Conservation (phyloP, 768 basidiomycete genomes). For the Phanerochaete sordida region DNA sequence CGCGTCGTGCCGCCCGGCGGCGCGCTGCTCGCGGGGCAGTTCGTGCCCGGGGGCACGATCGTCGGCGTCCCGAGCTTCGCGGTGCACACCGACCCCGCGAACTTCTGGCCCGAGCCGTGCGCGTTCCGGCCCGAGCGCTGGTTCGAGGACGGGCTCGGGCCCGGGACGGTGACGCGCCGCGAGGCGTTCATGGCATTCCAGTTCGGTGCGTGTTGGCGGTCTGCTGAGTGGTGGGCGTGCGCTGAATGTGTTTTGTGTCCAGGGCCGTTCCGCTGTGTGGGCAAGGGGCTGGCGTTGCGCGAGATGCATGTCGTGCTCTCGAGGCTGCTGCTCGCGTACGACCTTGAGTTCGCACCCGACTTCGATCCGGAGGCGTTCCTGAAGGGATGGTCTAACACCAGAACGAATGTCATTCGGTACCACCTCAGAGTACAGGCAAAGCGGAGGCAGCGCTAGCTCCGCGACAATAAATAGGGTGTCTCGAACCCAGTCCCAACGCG, state of each 20-base stretch:
- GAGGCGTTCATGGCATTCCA: conserved; percentile 16
- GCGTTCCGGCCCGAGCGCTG: conserved; percentile 14
- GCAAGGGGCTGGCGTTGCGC: conserved; percentile 26
- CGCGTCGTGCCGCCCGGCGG: conserved; percentile 28
- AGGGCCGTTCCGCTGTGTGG: conserved; percentile 33
- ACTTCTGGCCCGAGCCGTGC: conserved; percentile 27
- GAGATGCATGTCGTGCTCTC: conserved; percentile 27
- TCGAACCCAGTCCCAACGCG: too few relatives aligned
- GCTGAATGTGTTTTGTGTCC: neutral
- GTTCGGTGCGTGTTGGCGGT: conserved; percentile 9
- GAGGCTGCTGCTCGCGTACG: conserved; percentile 25
- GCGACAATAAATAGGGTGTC: neutral
- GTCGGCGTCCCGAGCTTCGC: conserved; percentile 28
- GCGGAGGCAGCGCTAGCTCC: neutral
- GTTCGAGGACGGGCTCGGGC: conserved; percentile 4
- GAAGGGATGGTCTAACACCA: conserved; percentile 27
- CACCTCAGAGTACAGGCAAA: conserved; percentile 17
- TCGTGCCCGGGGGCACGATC: conserved; percentile 27
- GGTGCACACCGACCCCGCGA: conserved; percentile 24
- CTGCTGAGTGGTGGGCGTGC: neutral
- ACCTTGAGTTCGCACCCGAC: conserved; percentile 23
- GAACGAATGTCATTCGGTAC: conserved; percentile 25
- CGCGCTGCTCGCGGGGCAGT: conserved; percentile 23
- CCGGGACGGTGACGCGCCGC: neutral
- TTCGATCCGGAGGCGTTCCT: conserved; percentile 26